These are phyloP conservation scores for Vigna reflexopilosa DNA, from an alignment of 306 rosid species.

Conservation along the genomic window DNA sequence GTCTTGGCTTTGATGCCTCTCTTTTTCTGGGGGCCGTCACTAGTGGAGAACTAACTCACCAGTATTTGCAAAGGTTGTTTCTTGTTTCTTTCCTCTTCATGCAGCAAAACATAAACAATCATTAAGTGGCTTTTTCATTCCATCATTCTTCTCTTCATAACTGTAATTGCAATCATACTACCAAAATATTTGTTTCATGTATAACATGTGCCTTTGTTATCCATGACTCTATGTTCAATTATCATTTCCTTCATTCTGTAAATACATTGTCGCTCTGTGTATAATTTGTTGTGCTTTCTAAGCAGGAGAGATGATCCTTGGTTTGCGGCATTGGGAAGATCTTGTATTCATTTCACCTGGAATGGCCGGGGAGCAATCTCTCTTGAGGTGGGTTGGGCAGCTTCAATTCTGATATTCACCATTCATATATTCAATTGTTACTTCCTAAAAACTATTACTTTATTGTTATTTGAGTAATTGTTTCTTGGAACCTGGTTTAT, in stretches of 20 bases:
- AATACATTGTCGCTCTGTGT: conserved; percentile 10
- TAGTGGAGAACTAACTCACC: conserved; percentile 93
- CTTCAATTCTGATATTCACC: conserved; percentile 33
- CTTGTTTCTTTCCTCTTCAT: not conserved
- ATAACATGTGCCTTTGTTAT: not conserved
- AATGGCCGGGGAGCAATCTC: conserved; percentile 85
- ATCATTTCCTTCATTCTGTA: not conserved
- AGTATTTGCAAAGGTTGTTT: conserved; percentile 69
- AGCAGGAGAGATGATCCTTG: conserved; percentile 91
- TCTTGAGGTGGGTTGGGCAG: conserved; percentile 69
- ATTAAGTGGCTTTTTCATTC: not conserved
- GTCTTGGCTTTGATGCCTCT: conserved; percentile 90
- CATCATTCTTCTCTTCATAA: too few relatives aligned
- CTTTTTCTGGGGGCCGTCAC: conserved; percentile 87
- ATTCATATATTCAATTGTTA: not conserved
- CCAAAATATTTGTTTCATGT: not conserved
- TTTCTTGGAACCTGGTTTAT: conserved; percentile 16
- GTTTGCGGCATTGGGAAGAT: conserved; percentile 89
- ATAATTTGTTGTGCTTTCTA: conserved; percentile 22
- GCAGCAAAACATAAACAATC: not conserved
- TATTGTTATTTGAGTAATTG: conserved; percentile 16
- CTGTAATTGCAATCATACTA: conserved; percentile 12
- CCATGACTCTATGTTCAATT: not conserved
- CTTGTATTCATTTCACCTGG: conserved; percentile 96
- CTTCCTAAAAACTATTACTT: conserved; percentile 25